Conservation (phyloP, 805 yeast genomes). For the Lachancea lanzarotensis region DNA sequence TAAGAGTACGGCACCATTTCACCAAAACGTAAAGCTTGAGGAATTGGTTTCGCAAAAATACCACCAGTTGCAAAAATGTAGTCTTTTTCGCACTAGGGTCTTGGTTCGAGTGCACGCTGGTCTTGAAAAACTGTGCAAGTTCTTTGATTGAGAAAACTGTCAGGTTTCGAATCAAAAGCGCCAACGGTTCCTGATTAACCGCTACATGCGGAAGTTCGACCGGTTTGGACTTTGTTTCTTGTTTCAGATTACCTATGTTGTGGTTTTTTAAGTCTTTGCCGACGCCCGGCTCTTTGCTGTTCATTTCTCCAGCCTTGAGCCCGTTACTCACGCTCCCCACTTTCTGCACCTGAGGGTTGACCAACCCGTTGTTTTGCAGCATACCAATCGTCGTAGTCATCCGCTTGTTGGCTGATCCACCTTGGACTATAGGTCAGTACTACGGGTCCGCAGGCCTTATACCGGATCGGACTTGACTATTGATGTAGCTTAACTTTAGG, state of each 20-base stretch:
- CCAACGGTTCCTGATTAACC: conserved; percentile 30
- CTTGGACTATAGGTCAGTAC: background rate
- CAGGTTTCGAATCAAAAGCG: conserved; percentile 28
- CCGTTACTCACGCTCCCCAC: background rate
- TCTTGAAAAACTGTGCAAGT: conserved; percentile 30
- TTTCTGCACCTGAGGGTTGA: background rate
- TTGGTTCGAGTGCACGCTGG: conserved; percentile 19
- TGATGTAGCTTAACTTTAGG: background rate
- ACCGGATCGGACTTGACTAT: background rate
- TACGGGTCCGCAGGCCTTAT: background rate
- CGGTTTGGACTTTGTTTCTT: background rate
- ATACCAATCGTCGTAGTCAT: conserved; percentile 7
- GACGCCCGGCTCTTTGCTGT: background rate
- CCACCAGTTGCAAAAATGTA: conserved; percentile 59
- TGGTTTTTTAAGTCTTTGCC: background rate
- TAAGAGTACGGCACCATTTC: conserved; percentile 71
- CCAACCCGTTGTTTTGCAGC: conserved; percentile 3
- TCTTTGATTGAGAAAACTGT: conserved; percentile 31
- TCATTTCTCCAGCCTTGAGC: background rate
- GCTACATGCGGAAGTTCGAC: conserved; percentile 32
- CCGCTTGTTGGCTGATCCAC: background rate
- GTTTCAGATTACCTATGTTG: background rate
- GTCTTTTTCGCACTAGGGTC: conserved; percentile 50
- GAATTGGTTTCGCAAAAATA: conserved; percentile 73
- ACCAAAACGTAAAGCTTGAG: conserved; percentile 76